These are phyloP conservation scores for Nannochloris sp. DNA, from an alignment of 139 green algal genomes.

Conservation along the genomic window DNA sequence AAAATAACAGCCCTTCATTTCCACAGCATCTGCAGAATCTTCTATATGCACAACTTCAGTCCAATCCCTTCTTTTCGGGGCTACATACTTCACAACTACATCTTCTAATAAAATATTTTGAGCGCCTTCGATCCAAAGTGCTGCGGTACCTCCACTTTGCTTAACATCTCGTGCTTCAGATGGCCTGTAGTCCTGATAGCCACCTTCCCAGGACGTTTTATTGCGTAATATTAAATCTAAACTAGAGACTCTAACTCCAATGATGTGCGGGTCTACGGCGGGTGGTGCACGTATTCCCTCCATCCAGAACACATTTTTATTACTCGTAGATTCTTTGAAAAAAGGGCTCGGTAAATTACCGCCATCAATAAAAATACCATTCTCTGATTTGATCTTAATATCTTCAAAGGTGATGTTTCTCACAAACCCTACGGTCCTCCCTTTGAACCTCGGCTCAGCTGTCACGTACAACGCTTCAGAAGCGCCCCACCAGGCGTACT, in stretches of 20 bases:
- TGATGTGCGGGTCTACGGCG: too few relatives aligned
- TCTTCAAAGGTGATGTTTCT: background rate
- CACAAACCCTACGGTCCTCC: background rate
- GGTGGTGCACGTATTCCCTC: too few relatives aligned
- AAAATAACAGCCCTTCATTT: too few relatives aligned
- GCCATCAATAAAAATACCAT: conserved; percentile 19
- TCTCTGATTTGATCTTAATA: conserved; percentile 3
- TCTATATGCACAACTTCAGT: too few relatives aligned
- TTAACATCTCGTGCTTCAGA: background rate
- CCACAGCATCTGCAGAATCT: too few relatives aligned
- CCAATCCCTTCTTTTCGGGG: too few relatives aligned
- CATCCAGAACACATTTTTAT: too few relatives aligned
- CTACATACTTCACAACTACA: background rate
- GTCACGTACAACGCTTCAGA: conserved; percentile 40
- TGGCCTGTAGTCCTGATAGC: background rate
- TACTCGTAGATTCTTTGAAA: too few relatives aligned
- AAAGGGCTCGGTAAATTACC: background rate
- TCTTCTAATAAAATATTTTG: conserved; percentile 1
- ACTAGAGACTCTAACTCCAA: too few relatives aligned
- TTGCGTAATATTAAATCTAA: too few relatives aligned
- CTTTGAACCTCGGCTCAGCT: conserved; percentile 13
- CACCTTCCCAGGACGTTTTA: too few relatives aligned
- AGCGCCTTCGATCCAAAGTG: conserved; percentile 6
- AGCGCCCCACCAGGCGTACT: conserved; percentile 33
- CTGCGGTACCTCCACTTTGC: background rate